A percentile compares a stretch with the other conserved stretches of the same genome.
These are phyloP conservation scores for Catharanthus roseus DNA, from an alignment of 257 asterid species.

Conservation along the genomic window DNA sequence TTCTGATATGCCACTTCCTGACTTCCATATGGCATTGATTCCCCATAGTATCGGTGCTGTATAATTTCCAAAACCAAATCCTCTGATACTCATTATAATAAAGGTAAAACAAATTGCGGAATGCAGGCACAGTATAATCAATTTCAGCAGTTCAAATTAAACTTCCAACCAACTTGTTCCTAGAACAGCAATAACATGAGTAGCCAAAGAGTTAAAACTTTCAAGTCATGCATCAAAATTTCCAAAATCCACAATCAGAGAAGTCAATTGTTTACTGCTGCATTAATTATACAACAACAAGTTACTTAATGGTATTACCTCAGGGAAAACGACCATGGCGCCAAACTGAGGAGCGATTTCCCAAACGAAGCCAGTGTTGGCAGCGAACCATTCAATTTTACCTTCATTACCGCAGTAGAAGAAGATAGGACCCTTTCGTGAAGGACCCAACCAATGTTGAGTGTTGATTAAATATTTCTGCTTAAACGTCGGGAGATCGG, in stretches of 20 bases:
- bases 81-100: not conserved
- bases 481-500: constrained; percentile 48
- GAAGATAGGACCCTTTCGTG: constrained; percentile 57
- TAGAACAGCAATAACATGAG: not conserved
- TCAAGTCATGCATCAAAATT: not conserved
- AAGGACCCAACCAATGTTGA: constrained; percentile 70
- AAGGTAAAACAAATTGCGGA: not conserved
- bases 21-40: constrained; percentile 80
- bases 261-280: no score
- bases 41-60: constrained; percentile 96
- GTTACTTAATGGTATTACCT: constrained; percentile 32
- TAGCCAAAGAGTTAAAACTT: not conserved
- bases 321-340: constrained; percentile 83
- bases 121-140: not conserved
- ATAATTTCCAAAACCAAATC: constrained; percentile 23
- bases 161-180: not conserved
- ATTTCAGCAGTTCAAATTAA: not conserved
- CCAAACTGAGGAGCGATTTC: constrained; percentile 77
- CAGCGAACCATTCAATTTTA: constrained; percentile 90
- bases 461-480: constrained; percentile 79
- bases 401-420: constrained; percentile 95
- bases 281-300: not conserved
- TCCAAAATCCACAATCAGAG: not conserved
- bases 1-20: constrained; percentile 69
- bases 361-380: constrained; percentile 81